Evolutionary conservation across 2,329 filamentous ascomycete species (phyloP), one percentile per base, ranked within the genome.

Genomic region (Arthrobotrys sinensis): DNA sequence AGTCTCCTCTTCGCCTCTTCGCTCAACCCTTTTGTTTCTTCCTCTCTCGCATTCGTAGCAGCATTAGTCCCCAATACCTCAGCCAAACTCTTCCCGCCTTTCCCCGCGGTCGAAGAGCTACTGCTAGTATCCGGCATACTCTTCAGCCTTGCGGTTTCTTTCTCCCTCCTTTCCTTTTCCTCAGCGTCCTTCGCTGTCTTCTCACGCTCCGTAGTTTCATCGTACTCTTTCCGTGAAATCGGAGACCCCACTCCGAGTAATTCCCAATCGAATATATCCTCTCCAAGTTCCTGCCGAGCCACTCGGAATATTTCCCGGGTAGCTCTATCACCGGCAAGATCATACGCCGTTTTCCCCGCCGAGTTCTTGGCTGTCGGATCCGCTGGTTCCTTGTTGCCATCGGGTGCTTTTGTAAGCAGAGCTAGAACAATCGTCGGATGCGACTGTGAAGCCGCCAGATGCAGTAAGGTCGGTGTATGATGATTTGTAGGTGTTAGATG

Each of bases 271-370:
- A 91, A 97, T 16, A 86, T 88, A 0, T 84, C 83, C 83, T 97
- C 93, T 14, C 94, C 94, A 0, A 97, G 87, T 82, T 96, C 92
- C 36, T 89, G 88, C 5, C 96, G 91, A 3, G 94, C 93, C 1
- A 97, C 90, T 1, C 96, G 92, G 85, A 99, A 99, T 0, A 94
- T 93, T 83, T 98, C 94, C 1, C 95, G 90, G 0, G 94, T 97
- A 1, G 91, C 85, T 3, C 94, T 90, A 83, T 98, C 94, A 48
- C 95, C 93, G 0, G 93, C 90, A 0, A 99, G 88, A 69, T 97
- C 93, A 83, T 97, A 98, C 0, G 96, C 85, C 0, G 93, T 92
- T 83, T 92, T 94, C n/a, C 91, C 92, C 79, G 97, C 93, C 2
- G 84, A 86, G 82, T 92, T 97, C 28, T 84, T 84, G 0, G 91